These are phyloP conservation scores for Trichoderma sp. DNA, from an alignment of 2,329 filamentous ascomycete species.

Conservation along the genomic window DNA sequence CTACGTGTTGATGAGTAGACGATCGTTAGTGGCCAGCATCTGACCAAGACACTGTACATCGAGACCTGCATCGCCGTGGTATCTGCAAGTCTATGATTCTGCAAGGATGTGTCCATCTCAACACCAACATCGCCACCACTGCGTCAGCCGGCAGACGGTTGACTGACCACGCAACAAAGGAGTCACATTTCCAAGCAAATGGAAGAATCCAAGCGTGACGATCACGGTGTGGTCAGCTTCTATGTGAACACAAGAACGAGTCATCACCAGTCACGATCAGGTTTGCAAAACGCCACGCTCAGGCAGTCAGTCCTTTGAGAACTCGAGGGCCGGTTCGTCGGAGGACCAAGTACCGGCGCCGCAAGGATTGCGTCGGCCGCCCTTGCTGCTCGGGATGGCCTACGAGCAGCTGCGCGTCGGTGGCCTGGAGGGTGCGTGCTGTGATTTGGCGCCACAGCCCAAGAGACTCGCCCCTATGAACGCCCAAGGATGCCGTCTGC, in stretches of 20 bases:
- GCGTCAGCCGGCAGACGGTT: background rate
- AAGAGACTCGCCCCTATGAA: background rate
- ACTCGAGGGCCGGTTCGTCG: background rate
- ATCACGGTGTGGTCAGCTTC: conserved; percentile 1
- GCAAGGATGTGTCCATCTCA: background rate
- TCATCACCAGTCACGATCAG: background rate
- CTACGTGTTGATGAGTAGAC: background rate
- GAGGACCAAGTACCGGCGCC: background rate
- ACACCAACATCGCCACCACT: background rate
- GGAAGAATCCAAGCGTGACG: background rate
- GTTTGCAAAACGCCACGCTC: conserved; percentile 3
- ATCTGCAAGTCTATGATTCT: background rate
- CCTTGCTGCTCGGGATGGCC: background rate
- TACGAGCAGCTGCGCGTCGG: background rate
- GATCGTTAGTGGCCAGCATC: background rate
- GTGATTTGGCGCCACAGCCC: conserved; percentile 10
- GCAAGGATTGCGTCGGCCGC: background rate
- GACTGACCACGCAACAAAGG: background rate
- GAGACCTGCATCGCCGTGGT: background rate
- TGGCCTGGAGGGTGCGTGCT: background rate
- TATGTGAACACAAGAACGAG: background rate
- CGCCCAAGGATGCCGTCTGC: background rate
- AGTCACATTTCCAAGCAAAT: background rate
- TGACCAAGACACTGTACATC: background rate
- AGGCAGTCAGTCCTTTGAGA: background rate